phyloP scores from a whole-genome alignment of 495 filamentous ascomycete species.

The Pseudoneurospora amorphoporcata region DNA sequence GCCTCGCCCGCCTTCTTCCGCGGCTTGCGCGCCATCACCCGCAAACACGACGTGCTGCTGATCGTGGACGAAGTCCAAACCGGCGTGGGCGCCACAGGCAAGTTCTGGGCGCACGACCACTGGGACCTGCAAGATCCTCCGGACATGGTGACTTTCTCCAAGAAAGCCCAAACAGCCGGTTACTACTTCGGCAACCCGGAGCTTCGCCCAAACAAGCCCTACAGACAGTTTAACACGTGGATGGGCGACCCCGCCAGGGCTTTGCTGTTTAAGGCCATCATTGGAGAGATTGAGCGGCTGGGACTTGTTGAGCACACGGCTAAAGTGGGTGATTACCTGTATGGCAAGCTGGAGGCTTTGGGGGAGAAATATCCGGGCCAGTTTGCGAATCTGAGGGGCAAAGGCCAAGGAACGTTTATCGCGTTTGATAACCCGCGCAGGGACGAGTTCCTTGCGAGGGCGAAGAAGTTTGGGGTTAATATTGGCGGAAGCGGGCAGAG shows the following conservation, averaged over 20 bases:
- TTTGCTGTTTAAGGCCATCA: slow-evolving; percentile 84
- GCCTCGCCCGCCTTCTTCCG: slow-evolving; percentile 88
- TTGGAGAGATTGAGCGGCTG: slow-evolving; percentile 75
- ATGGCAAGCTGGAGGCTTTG: slow-evolving; percentile 55
- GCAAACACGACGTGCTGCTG: slow-evolving; percentile 75
- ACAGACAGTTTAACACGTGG: slow-evolving; percentile 99
- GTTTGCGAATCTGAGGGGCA: slow-evolving; percentile 82
- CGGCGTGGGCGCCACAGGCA: slow-evolving; percentile 87
- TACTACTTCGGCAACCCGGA: slow-evolving; percentile 89
- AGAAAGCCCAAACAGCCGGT: slow-evolving; percentile 97
- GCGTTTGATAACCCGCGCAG: slow-evolving; percentile 85
- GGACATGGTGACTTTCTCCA: slow-evolving; percentile 97
- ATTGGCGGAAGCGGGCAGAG: slow-evolving; percentile 78
- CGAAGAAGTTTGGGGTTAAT: slow-evolving; percentile 79
- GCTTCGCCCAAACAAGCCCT: slow-evolving; percentile 95
- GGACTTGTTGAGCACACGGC: slow-evolving; percentile 76
- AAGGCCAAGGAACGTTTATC: slow-evolving; percentile 94
- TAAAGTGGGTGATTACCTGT: slow-evolving; percentile 76
- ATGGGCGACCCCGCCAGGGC: slow-evolving; percentile 95
- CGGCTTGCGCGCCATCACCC: slow-evolving; percentile 75
- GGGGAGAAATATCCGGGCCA: slow-evolving; percentile 67
- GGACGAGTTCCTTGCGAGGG: slow-evolving; percentile 73
- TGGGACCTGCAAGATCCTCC: slow-evolving; percentile 79
- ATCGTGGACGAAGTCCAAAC: slow-evolving; percentile 99
- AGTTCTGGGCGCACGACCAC: slow-evolving; percentile 99